These are phyloP conservation scores for Phytophthora pinifolia DNA, from an alignment of 352 stramenopile genomes.

Conservation along the genomic window DNA sequence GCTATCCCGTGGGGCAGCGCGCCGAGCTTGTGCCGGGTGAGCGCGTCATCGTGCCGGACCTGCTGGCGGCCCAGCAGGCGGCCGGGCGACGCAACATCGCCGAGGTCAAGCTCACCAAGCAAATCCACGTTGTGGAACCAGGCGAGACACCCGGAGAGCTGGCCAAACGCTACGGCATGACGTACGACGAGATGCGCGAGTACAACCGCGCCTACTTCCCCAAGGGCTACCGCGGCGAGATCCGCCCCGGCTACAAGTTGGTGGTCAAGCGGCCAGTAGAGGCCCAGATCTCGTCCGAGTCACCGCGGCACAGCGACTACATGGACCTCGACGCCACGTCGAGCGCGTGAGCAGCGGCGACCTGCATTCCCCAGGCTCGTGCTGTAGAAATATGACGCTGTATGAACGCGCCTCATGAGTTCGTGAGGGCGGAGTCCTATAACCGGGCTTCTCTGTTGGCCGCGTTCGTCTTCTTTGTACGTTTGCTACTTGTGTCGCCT, in stretches of 20 bases:
- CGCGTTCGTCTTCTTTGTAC: slow-evolving; percentile 21
- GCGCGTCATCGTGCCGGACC: slow-evolving; percentile 75
- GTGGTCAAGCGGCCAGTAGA: slow-evolving; percentile 65
- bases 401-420: slow-evolving; percentile 19
- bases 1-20: slow-evolving; percentile 66
- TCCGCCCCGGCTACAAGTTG: slow-evolving; percentile 75
- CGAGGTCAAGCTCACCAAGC: slow-evolving; percentile 84
- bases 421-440: slow-evolving; percentile 1
- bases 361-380: slow-evolving; percentile 18
- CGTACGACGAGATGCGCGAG: slow-evolving; percentile 83
- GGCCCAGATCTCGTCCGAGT: slow-evolving; percentile 7
- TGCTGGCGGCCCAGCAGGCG: slow-evolving; percentile 51
- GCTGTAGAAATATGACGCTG: slow-evolving; percentile 13
- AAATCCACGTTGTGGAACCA: slow-evolving; percentile 79
- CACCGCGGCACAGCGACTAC: slow-evolving; percentile 31
- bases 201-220: slow-evolving; percentile 87
- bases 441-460: slow-evolving; percentile 6
- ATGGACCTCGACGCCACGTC: slow-evolving; percentile 27
- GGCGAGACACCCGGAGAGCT: slow-evolving; percentile 76
- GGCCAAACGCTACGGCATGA: slow-evolving; percentile 69
- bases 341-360: slow-evolving; percentile 22
- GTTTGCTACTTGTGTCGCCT: slow-evolving; percentile 10
- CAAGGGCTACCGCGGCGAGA: slow-evolving; percentile 83
- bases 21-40: slow-evolving; percentile 61
- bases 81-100: slow-evolving; percentile 67